Evolutionary conservation across 2,329 filamentous ascomycete genomes (phyloP), one percentile per base, ranked within the genome.

Genomic region (Colletotrichum navitas): DNA sequence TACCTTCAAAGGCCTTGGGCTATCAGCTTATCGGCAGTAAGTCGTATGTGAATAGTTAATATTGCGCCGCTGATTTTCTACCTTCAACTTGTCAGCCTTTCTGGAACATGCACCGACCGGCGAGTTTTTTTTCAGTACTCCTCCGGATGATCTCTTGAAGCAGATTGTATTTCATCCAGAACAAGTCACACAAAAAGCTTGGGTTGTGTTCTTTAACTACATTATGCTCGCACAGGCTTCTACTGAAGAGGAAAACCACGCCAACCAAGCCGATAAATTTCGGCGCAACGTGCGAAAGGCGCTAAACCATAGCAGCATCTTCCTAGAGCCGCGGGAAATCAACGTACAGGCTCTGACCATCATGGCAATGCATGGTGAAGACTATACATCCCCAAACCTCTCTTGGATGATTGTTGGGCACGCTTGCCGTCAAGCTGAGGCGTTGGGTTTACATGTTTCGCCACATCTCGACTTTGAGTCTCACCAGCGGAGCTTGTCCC

Each of bases 1-100:
- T 68, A 7, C 65, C 65, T 34, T 34, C 59, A 7, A 68, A 47
- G 32, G 58, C 65, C 10, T 14, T 12, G 14, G 65, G 59, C 4
- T 68, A 68, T 32, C 49, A 63, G 14, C n/a, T 68, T 11, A 68
- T 68, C 16, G 65, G 65, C 8, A 21, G 65, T 68, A 29, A 63
- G 65, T 63, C 4, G 16, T n/a, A 16, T 32, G 4, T 0, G 21
- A 24, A 8, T 12, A 32, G 10, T 18, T 4, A 5, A 21, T 10
- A 14, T 6, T 47, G 1, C 12, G 24, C n/a, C 18, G 32, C 52
- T 55, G 49, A 52, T 18, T 34, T 34, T 34, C 6, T n/a, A n/a
- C 10, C 5, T n/a, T 10, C 8, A 12, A 63, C 21, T 21, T 11
- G 10, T 7, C 5, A 61, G 65, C 16, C 24, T 68, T 68, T n/a